A percentile compares a stretch with the other conserved stretches of the same genome.
Evolutionary conservation across 345 rosid genomes (phyloP).

Genomic region (Hypericum androsaemum): DNA sequence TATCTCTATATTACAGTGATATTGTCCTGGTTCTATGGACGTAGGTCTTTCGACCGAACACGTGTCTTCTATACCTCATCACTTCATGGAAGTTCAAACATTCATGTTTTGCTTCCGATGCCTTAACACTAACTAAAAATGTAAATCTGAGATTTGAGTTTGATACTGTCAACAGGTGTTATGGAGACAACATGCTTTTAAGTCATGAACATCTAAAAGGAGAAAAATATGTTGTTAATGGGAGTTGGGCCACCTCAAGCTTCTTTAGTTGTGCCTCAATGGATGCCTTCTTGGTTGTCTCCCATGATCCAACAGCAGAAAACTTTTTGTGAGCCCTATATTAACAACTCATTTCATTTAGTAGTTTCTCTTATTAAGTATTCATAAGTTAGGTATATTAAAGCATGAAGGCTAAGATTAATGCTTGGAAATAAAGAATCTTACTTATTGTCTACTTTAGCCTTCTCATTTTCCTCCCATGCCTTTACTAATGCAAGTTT

Average conservation of each 20-base stretch:
- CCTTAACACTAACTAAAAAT: no score
- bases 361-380: not conserved
- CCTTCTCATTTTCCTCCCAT: constrained; percentile 84
- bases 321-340: constrained; percentile 52
- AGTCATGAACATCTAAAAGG: no score
- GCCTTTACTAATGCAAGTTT: constrained; percentile 52
- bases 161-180: no score
- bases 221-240: no score
- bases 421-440: constrained; percentile 3
- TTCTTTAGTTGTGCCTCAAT: constrained; percentile 41
- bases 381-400: not conserved
- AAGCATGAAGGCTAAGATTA: not conserved
- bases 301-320: constrained; percentile 48
- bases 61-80: no score
- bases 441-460: constrained; percentile 73
- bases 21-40: no score
- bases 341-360: not conserved
- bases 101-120: no score
- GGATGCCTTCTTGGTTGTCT: constrained; percentile 43
- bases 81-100: no score
- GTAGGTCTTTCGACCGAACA: no score
- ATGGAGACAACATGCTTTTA: no score
- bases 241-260: constrained; percentile 39
- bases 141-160: no score
- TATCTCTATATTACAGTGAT: no score